Evolutionary conservation across 805 yeast genomes (phyloP).

Genomic region (Wickerhamomyces chambardii): DNA sequence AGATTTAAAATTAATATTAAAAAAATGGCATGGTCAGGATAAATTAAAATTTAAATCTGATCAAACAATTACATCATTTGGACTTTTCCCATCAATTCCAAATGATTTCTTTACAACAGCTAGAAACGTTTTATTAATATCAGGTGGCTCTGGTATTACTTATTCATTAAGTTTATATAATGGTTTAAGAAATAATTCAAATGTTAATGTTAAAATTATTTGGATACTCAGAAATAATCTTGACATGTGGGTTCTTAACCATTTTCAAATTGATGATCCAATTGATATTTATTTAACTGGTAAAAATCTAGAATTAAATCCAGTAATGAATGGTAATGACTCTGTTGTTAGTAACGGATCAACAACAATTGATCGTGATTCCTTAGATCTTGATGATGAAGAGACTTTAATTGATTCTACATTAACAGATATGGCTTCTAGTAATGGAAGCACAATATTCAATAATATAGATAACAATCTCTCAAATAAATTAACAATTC

Average conservation of each 20-base stretch:
- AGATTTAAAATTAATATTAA: too few species aligned
- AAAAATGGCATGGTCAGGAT: too few species aligned
- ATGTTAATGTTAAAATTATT: constrained; percentile 27
- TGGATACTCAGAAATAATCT: constrained; percentile 45
- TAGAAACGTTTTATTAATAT: constrained; percentile 40
- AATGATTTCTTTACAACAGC: constrained; percentile 36
- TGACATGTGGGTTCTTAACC: constrained; percentile 38
- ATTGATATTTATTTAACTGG: constrained; percentile 31
- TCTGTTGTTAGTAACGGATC: constrained; percentile 8
- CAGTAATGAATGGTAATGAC: constrained; percentile 1
- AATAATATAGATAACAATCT: too few species aligned
- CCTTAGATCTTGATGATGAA: constrained; percentile 13
- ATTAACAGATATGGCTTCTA: too few species aligned
- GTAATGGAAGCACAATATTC: too few species aligned
- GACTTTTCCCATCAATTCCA: constrained; percentile 36
- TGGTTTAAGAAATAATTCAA: constrained; percentile 21
- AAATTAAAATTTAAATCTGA: too few species aligned
- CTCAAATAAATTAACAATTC: constrained; percentile 1
- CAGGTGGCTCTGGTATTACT: constrained; percentile 73
- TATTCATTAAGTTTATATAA: constrained; percentile 46
- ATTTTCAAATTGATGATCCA: constrained; percentile 21
- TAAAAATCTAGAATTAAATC: constrained; percentile 2
- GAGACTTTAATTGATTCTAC: too few species aligned
- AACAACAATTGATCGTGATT: constrained; percentile 12
- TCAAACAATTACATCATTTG: constrained; percentile 26